Evolutionary conservation across 192 early-diverging fungal genomes (phyloP), one percentile per base, ranked within the genome.

Genomic region (Coemansia sp.): DNA sequence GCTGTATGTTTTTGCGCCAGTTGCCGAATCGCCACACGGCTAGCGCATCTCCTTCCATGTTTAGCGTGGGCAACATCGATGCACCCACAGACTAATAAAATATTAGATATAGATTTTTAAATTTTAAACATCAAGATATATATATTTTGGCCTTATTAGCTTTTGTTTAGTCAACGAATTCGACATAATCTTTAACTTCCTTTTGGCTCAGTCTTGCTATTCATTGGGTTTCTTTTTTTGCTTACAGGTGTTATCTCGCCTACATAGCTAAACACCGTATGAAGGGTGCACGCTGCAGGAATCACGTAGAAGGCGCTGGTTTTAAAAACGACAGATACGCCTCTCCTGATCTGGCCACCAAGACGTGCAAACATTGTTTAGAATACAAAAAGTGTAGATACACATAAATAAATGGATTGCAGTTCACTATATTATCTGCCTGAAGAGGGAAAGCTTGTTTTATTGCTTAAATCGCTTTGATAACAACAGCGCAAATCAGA

Each of bases 1-100:
- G 76, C 17, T 68, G 61, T 12, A 91, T 60, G 15, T 73, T 62
- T 15, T 65, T 52, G 36, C 73, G 69, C 41, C 82, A 83, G 52
- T 81, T 82, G 0, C 90, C 86, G 18, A 95, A 59, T 64, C 88
- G 87, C 60, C 95, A 95, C 52, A 93, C 74, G 20, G 87, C 69
- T 17, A 96, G 88, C 48, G 92, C 51, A 71, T 96, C 94, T 36
- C 94, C 94, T 2, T 80, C 69, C 77, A 93, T 85, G 76, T 93
- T 95, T 51, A 96, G 86, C 20, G 92, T 95, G 3, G 96, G 96
- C 18, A 95, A 85, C 95, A 97, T 97, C 35, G 93, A 95, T 12
- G 94, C 93, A 1, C 95, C 95, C 89, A 89, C 62, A 18, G 68
- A 55, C 61, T 70, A 69, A 14, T 55, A 22, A 36, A 36, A 60